phyloP scores from a whole-genome alignment of 176 grass and related monocot species.

The Elaeis guineensis region DNA sequence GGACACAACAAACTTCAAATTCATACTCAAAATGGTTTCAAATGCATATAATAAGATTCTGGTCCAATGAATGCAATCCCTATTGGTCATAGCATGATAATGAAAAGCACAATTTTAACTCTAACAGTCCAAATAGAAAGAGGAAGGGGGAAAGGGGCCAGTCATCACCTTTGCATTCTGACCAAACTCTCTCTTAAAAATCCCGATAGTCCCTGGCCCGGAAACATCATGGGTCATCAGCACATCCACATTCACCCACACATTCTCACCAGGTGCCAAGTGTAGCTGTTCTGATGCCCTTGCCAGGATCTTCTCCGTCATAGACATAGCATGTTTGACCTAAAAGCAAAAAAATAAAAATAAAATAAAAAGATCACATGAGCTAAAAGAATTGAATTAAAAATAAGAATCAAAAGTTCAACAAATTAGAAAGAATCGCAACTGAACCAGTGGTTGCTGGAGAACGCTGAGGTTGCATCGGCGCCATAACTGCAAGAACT shows the following conservation, averaged over 20 bases:
- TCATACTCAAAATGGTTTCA: too few relatives aligned
- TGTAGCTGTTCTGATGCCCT: slow-evolving; percentile 56
- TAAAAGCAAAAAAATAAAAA: slow-evolving; percentile 2
- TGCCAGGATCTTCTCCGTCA: slow-evolving; percentile 97
- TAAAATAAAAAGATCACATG: too few relatives aligned
- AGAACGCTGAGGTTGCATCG: slow-evolving; percentile 35
- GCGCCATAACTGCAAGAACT: slow-evolving; percentile 51
- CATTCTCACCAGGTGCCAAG: slow-evolving; percentile 85
- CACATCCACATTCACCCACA: slow-evolving; percentile 94
- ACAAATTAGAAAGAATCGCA: slow-evolving; percentile 3
- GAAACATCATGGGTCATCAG: slow-evolving; percentile 94
- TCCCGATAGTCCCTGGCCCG: slow-evolving; percentile 72
- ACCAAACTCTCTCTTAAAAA: slow-evolving; percentile 91
- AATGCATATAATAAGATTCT: too few relatives aligned
- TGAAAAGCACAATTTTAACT: too few relatives aligned
- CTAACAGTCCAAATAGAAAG: too few relatives aligned
- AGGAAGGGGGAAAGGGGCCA: neutral
- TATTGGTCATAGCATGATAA: too few relatives aligned
- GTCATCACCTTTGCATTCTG: slow-evolving; percentile 48
- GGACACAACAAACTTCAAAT: too few relatives aligned
- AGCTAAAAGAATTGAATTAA: too few relatives aligned
- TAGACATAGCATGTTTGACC: slow-evolving; percentile 81
- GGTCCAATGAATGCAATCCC: too few relatives aligned
- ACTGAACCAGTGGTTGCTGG: slow-evolving; percentile 74
- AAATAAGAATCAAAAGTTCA: too few relatives aligned